Evolutionary conservation across 2,329 filamentous ascomycete genomes (phyloP).

Genomic region (Stagonosporopsis chrysanthemi): DNA sequence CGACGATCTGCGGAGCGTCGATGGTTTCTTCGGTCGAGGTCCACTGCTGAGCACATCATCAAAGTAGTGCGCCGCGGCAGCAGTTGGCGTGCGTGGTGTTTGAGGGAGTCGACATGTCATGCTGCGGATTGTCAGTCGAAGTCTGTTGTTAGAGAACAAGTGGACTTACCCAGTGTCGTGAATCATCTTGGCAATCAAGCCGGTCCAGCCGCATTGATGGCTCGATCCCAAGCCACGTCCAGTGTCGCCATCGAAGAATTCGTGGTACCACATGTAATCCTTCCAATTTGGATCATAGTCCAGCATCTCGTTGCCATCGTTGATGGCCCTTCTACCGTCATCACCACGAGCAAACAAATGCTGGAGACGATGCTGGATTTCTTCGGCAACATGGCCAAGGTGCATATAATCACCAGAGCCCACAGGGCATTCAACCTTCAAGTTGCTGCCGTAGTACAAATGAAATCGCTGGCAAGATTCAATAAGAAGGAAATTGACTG

Average conservation of each 20-base stretch:
- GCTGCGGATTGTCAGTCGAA: conserved; percentile 53
- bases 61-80: conserved; percentile 91
- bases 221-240: conserved; percentile 89
- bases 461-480: conserved; percentile 95
- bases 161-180: conserved; percentile 88
- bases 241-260: conserved; percentile 94
- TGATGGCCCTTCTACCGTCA: conserved; percentile 86
- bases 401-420: conserved; percentile 96
- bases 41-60: conserved; percentile 80
- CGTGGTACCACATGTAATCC: conserved; percentile 93
- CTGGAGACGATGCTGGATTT: conserved; percentile 92
- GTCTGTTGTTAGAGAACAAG: neutral
- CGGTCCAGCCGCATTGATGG: conserved; percentile 97
- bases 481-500: conserved; percentile 92
- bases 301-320: conserved; percentile 81
- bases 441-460: conserved; percentile 89
- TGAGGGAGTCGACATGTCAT: conserved; percentile 65
- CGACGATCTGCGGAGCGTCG: conserved; percentile 76
- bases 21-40: conserved; percentile 54
- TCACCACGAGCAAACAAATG: conserved; percentile 87
- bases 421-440: conserved; percentile 92
- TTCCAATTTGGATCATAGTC: conserved; percentile 95
- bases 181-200: conserved; percentile 93
- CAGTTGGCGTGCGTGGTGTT: conserved; percentile 85
- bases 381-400: conserved; percentile 90